Conservation (phyloP, 768 basidiomycete genomes). For the Chlorophyllum brunneum region DNA sequence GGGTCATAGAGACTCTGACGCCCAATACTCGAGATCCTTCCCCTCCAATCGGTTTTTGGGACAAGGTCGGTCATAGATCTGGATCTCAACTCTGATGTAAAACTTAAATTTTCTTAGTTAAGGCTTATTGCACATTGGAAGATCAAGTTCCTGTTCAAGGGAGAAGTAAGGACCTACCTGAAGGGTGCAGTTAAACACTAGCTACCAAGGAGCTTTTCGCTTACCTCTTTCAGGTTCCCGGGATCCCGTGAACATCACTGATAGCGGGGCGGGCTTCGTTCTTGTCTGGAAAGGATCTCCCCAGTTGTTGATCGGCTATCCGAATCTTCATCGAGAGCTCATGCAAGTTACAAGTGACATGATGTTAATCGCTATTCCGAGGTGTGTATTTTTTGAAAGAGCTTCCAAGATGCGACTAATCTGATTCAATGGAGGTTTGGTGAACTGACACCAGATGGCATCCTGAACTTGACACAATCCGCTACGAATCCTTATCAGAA, state of each 20-base stretch:
- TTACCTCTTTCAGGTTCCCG: conserved; percentile 55
- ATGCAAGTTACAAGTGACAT: conserved; percentile 79
- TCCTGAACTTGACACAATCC: conserved; percentile 20
- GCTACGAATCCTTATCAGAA: conserved; percentile 46
- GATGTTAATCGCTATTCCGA: conserved; percentile 82
- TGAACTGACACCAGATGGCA: conserved; percentile 20
- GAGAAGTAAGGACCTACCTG: conserved; percentile 75
- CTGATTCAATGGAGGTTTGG: conserved; percentile 6
- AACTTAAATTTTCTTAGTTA: conserved; percentile 38
- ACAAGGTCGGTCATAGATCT: conserved; percentile 58
- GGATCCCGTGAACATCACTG: conserved; percentile 70
- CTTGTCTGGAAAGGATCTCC: conserved; percentile 81
- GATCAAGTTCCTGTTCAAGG: conserved; percentile 57
- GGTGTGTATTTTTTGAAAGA: conserved; percentile 45
- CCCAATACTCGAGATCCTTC: conserved; percentile 78
- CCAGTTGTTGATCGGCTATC: conserved; percentile 61
- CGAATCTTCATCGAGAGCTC: conserved; percentile 70
- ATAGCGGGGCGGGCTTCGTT: conserved; percentile 81
- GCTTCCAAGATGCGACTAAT: background rate
- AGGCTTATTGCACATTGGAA: conserved; percentile 85
- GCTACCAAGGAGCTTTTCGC: background rate
- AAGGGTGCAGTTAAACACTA: conserved; percentile 57
- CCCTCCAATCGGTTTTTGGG: conserved; percentile 89
- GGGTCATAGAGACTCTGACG: conserved; percentile 76
- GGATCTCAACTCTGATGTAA: no score